Percentiles rank a stretch among this genome's conserved stretches.
Evolutionary conservation across 768 basidiomycete species (phyloP).

Genomic region (Collybia sordida): DNA sequence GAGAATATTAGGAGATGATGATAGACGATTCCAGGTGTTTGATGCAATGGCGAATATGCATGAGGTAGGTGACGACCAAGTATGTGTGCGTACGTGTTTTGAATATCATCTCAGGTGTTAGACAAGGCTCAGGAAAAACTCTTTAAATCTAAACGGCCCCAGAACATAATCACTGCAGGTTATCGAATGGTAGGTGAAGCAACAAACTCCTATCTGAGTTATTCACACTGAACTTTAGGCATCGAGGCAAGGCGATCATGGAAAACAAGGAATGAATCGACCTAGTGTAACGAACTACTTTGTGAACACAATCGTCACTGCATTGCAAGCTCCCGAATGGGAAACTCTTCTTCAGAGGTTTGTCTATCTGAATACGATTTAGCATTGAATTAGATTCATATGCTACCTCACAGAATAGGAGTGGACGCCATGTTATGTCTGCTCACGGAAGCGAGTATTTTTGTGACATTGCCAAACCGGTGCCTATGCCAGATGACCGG

Average conservation of each 20-base stretch:
- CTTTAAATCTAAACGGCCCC: slow-evolving; percentile 39
- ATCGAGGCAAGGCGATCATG: slow-evolving; percentile 32
- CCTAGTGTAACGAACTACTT: slow-evolving; percentile 56
- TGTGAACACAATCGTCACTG: slow-evolving; percentile 75
- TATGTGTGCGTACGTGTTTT: background rate
- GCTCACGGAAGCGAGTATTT: slow-evolving; percentile 72
- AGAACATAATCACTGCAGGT: slow-evolving; percentile 66
- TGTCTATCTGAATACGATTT: slow-evolving; percentile 8
- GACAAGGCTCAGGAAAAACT: slow-evolving; percentile 59
- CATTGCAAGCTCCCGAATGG: slow-evolving; percentile 68
- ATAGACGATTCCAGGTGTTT: slow-evolving; percentile 23
- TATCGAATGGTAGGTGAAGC: slow-evolving; percentile 57
- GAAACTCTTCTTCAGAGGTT: slow-evolving; percentile 61
- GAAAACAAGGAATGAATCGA: slow-evolving; percentile 37
- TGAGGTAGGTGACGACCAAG: slow-evolving; percentile 38
- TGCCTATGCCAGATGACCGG: slow-evolving; percentile 87
- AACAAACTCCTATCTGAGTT: background rate
- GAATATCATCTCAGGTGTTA: slow-evolving; percentile 44
- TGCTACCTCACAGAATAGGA: slow-evolving; percentile 58
- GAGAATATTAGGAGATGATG: slow-evolving; percentile 13
- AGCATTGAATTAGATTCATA: slow-evolving; percentile 1
- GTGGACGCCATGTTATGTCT: slow-evolving; percentile 76
- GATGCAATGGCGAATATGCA: slow-evolving; percentile 50
- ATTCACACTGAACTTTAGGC: slow-evolving; percentile 19
- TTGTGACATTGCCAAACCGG: slow-evolving; percentile 75